Conservation (phyloP, 306 rosid species). For the Castanopsis chinensis region DNA sequence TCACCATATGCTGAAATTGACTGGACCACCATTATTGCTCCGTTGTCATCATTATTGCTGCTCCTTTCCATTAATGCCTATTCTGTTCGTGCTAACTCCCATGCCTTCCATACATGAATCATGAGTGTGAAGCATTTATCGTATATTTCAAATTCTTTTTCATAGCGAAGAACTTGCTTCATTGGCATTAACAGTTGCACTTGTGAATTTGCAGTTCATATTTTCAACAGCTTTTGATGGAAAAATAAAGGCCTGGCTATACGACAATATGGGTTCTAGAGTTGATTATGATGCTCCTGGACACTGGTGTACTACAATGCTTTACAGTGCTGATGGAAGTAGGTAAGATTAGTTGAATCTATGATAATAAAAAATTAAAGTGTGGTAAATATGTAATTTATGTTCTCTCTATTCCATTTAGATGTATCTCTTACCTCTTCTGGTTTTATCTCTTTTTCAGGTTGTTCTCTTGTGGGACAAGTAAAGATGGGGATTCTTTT, state of each 20-base stretch:
- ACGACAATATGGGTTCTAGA: constrained; percentile 76
- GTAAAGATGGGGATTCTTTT: constrained; percentile 80
- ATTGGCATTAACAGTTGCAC: constrained; percentile 21
- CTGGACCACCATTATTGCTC: background rate
- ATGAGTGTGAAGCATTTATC: background rate
- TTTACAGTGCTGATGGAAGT: constrained; percentile 82
- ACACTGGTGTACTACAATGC: constrained; percentile 77
- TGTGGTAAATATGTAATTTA: background rate
- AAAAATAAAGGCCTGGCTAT: constrained; percentile 90
- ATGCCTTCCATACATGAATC: background rate
- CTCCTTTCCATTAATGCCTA: background rate
- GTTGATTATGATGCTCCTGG: constrained; percentile 95
- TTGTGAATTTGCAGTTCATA: constrained; percentile 65
- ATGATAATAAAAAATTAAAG: background rate
- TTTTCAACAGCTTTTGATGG: constrained; percentile 89
- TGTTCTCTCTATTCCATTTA: background rate
- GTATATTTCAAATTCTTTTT: background rate
- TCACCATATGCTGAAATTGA: background rate
- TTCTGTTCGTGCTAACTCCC: background rate
- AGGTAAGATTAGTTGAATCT: constrained; percentile 44
- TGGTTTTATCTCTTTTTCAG: constrained; percentile 31
- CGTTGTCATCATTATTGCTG: background rate
- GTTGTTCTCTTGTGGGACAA: constrained; percentile 91
- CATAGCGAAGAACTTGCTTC: background rate
- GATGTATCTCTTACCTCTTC: background rate